Base-by-base conservation (phyloP, 805 yeast species). In the Pichia occidentalis region DNA sequence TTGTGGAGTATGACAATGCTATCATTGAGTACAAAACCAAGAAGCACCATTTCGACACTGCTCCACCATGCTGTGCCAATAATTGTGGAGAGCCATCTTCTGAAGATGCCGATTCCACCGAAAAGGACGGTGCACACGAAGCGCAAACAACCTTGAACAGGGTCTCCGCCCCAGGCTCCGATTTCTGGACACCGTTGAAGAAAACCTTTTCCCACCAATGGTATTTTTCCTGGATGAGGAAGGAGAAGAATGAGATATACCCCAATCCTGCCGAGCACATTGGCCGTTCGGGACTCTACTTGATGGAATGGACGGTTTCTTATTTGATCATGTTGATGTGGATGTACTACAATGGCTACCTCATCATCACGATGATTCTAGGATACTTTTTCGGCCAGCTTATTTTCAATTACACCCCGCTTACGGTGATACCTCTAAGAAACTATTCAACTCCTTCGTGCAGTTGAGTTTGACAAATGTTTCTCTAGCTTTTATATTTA, bases 261-360 rank as follows among this genome's bases (percentile, higher is more conserved):
- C 78, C 81, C 4, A 57, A 59, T 10, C 43, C 69, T 1, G 34
- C 60, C n/a, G 77, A 75, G 46, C 85, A 79, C 50, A 8, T 72
- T 4, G 48, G 71, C 12, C 66, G 80, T 42, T 60, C 74, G 1
- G 35, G 63, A 2, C 47, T 78, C 24, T 79, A 70, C 54, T 70
- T 76, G 2, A 51, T 75, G 20, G 79, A 78, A 53, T 76, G 81
- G 75, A 80, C 80, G 3, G 66, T 73, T 12, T 71, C 79, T 4
- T 80, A 79, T 56, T 56, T 80, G 35, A 71, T 80, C 51, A 80
- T 79, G 83, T 67, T 80, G 63, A 60, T 80, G 49, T 79, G 78
- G 63, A 80, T 80, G 86, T 78, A 79, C 63, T 80, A 75, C 63
- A 80, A 79, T 50, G 85, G 85, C 12, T 79, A 77, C 52, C 65